Evolutionary conservation across 306 rosid species (phyloP), one percentile per base, ranked within the genome.

Genomic region (Cucurbita argyrosperma): DNA sequence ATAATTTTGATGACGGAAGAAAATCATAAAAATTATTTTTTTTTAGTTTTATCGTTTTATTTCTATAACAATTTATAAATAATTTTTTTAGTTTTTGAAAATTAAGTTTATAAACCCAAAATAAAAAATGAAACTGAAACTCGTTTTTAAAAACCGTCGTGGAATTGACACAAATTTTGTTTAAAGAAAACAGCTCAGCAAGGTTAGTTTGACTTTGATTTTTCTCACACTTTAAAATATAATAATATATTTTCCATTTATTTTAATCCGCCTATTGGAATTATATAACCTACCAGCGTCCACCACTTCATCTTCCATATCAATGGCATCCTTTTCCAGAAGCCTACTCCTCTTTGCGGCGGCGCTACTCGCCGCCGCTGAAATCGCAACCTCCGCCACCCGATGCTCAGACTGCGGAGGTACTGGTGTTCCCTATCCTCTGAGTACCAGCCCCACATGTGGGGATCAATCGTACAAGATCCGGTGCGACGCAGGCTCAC

Each of bases 381-480:
- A 66, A 2, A 60, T 10, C 8, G 82, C 40, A 30, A 15, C 80
- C 15, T 79, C 86, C 71, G 38, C 69, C 3, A 71, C 46, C 0
- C 83, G 62, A 18, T 92, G 97, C 40, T 88, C 90, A 0, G 55
- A 72, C 10, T 92, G 97, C 81, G 94, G 94, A 68, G 82, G 71
- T 76, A 79, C 74, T 47, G 10, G 92, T 2, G 88, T 92, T 1
- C 96, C 97, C 0, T 89, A 85, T 77, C 94, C 97, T 0, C 82
- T 92, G 13, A 86, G 92, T 84, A 92, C 92, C 0, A 8, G 78
- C 51, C 5, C 82, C 11, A 61, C 80, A 3, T 92, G 97, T 77
- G 91, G 94, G 11, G 96, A 89, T 69, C 90, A 78, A 0, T 80
- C 79, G 4, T 92, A 92, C 84, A 88, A 84, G 71, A 64, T 92